phyloP scores from a whole-genome alignment of 2,329 filamentous ascomycete species.

The Annulohypoxylon truncatum region DNA sequence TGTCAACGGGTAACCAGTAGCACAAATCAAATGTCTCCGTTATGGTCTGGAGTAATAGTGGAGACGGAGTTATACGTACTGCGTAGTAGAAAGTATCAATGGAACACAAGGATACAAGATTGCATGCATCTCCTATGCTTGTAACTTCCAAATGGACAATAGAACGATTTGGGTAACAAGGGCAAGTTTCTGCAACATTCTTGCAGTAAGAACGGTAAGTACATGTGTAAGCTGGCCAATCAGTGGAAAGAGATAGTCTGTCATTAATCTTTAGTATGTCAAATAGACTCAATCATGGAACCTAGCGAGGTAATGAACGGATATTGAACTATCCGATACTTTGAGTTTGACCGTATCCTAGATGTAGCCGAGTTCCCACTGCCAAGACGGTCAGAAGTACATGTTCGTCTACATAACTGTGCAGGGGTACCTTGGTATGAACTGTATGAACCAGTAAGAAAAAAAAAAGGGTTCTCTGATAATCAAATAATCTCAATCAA shows the following conservation, averaged over 20 bases:
- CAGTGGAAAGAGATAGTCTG: not conserved
- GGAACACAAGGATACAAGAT: not conserved
- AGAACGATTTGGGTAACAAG: not conserved
- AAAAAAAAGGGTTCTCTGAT: conserved; percentile 36
- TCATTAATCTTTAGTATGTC: not conserved
- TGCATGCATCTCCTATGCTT: not conserved
- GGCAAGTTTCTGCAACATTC: conserved; percentile 11
- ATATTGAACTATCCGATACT: conserved; percentile 33
- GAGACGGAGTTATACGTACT: conserved; percentile 13
- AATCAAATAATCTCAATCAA: conserved; percentile 40
- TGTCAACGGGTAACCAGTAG: conserved; percentile 6
- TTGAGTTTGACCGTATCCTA: not conserved
- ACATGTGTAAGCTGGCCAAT: conserved; percentile 1
- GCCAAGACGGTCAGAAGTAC: not conserved
- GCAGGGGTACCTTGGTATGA: conserved; percentile 9
- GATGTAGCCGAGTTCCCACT: not conserved
- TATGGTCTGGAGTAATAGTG: conserved; percentile 22
- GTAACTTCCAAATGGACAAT: not conserved
- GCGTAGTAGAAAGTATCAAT: not conserved
- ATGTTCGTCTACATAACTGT: not conserved
- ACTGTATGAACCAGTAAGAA: conserved; percentile 7
- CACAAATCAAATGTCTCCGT: conserved; percentile 22
- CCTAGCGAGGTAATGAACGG: too few relatives aligned
- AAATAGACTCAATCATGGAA: not conserved
- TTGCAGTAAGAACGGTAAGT: conserved; percentile 6